A percentile compares a stretch with the other conserved stretches of the same genome.
Evolutionary conservation across 805 yeast genomes (phyloP).

Genomic region (Cyberlindnera galapagoensis): DNA sequence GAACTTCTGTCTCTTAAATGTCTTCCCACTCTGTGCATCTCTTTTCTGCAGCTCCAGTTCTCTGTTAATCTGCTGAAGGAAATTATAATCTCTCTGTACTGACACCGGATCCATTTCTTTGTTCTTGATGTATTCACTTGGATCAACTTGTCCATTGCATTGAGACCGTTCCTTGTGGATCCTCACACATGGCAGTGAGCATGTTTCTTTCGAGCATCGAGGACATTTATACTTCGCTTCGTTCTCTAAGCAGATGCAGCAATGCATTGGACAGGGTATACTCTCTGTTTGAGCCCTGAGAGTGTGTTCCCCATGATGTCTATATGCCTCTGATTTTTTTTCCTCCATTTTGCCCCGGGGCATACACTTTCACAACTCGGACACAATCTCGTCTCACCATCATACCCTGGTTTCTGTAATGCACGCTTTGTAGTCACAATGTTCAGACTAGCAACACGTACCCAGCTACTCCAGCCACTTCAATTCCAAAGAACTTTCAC

Average conservation of each 20-base stretch:
- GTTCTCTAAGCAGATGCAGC: slow-evolving; percentile 37
- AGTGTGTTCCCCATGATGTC: too few species aligned
- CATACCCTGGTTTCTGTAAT: too few species aligned
- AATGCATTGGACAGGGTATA: too few species aligned
- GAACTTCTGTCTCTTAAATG: slow-evolving; percentile 26
- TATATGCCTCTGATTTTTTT: too few species aligned
- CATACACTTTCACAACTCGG: slow-evolving; percentile 2
- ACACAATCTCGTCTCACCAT: slow-evolving; percentile 1
- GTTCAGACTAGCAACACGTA: too few species aligned
- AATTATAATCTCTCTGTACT: slow-evolving; percentile 79
- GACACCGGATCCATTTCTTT: slow-evolving; percentile 32
- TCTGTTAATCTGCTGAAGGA: slow-evolving; percentile 55
- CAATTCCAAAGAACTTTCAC: slow-evolving; percentile 6
- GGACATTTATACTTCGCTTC: slow-evolving; percentile 73
- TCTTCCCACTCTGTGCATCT: slow-evolving; percentile 41
- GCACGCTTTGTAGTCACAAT: too few species aligned
- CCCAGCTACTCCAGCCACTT: too few species aligned
- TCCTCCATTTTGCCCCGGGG: too few species aligned
- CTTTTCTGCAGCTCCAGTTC: slow-evolving; percentile 49
- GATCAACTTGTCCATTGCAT: slow-evolving; percentile 66
- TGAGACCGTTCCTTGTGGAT: slow-evolving; percentile 54
- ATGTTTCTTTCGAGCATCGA: slow-evolving; percentile 59
- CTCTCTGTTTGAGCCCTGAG: too few species aligned
- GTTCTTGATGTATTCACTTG: slow-evolving; percentile 48
- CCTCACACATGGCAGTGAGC: slow-evolving; percentile 66